Conservation (phyloP, 2,329 filamentous ascomycete genomes). For the Aspergillus hiratsukae region DNA sequence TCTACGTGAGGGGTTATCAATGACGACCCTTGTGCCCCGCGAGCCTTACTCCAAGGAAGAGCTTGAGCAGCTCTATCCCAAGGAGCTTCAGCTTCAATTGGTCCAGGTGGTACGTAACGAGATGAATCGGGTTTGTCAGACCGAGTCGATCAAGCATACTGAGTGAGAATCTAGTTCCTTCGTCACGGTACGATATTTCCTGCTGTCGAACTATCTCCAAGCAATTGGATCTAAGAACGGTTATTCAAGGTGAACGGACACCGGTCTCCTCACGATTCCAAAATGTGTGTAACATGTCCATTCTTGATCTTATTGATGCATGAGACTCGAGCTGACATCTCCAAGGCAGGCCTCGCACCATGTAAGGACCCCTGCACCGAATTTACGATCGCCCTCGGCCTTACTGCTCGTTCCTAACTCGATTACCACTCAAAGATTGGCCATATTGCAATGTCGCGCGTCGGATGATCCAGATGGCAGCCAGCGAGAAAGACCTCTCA, state of each 20-base stretch:
- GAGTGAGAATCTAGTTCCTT: conserved; percentile 49
- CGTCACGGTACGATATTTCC: conserved; percentile 60
- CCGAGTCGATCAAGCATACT: conserved; percentile 2
- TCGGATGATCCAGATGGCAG: conserved; percentile 61
- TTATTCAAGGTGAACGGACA: conserved; percentile 60
- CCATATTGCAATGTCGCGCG: conserved; percentile 80
- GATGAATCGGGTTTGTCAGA: not conserved
- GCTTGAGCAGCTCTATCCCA: conserved; percentile 75
- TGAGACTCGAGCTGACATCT: conserved; percentile 15
- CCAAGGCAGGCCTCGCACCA: conserved; percentile 46
- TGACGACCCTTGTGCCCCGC: conserved; percentile 75
- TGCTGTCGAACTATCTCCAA: not conserved
- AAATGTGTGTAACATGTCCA: conserved; percentile 49
- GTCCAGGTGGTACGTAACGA: conserved; percentile 67
- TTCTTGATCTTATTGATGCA: not conserved
- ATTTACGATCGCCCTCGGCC: not conserved
- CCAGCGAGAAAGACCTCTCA: conserved; percentile 49
- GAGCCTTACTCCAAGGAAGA: conserved; percentile 75
- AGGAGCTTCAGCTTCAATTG: conserved; percentile 72
- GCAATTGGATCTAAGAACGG: conserved; percentile 2
- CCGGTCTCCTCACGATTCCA: conserved; percentile 85
- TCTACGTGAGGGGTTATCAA: conserved; percentile 34
- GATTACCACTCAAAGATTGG: conserved; percentile 57
- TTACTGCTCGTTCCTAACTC: not conserved
- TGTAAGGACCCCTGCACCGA: conserved; percentile 32